These are phyloP conservation scores for Infundibulicybe gibba DNA, from an alignment of 768 basidiomycete species.

Conservation along the genomic window DNA sequence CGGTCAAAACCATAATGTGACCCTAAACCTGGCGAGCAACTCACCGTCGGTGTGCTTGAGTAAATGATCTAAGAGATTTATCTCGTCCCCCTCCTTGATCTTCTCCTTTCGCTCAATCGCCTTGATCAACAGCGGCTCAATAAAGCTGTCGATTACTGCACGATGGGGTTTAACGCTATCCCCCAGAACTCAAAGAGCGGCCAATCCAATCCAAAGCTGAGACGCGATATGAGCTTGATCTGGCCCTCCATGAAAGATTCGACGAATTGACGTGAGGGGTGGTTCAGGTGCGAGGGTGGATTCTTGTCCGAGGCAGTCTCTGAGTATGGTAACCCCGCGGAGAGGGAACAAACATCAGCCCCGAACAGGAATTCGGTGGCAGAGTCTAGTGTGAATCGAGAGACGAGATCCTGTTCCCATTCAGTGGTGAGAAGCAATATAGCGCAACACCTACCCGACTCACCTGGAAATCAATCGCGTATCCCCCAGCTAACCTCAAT, in stretches of 20 bases:
- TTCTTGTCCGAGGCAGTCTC: constrained; percentile 44
- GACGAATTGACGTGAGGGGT: constrained; percentile 16
- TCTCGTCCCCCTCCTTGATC: constrained; percentile 16
- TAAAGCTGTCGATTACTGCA: constrained; percentile 28
- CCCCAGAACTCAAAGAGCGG: constrained; percentile 32
- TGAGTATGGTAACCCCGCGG: constrained; percentile 14
- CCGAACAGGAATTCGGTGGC: constrained; percentile 25
- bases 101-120: constrained; percentile 24
- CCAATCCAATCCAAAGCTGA: constrained; percentile 29
- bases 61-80: constrained; percentile 11
- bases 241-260: constrained; percentile 31
- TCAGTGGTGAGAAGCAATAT: background rate
- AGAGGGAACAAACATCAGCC: background rate
- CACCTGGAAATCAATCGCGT: constrained; percentile 39
- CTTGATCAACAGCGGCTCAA: constrained; percentile 33
- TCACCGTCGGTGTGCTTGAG: constrained; percentile 5
- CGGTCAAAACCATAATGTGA: background rate
- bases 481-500: constrained; percentile 21
- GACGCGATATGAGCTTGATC: constrained; percentile 20
- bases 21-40: background rate
- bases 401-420: constrained; percentile 33
- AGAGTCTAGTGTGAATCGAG: constrained; percentile 48
- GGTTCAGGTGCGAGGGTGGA: constrained; percentile 28
- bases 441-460: background rate
- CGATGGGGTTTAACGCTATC: constrained; percentile 28